Base-by-base conservation (phyloP, 129 eudicot genomes). In the Daucus carota region DNA sequence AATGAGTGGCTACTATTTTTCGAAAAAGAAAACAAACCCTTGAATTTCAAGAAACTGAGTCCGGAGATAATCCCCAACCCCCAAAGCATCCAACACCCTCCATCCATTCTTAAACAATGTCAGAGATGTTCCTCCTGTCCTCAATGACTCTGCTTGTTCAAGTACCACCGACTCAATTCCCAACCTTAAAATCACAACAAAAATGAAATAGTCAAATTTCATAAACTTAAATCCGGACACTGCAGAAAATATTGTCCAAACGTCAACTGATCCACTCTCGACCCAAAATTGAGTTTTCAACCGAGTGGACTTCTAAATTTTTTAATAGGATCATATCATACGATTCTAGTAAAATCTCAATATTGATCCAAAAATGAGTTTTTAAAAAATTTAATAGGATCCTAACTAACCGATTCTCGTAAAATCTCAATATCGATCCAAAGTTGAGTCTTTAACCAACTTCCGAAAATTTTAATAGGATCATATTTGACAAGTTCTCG, bases 71-170 rank as follows among this genome's bases (percentile, higher is more conserved):
- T 79, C 74, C 36, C 87, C 98, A 82, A 94, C 97, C 46, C 97
- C 98, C 81, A 91, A 76, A 2, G 86, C 89, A 86, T 94, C 98
- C 81, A 94, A 70, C 0, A 86, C 93, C 75, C 85, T 89, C 98
- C 98, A 94, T 29, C 97, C 98, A 82, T 94, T 94, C 83, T 94
- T 94, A 79, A 86, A 94, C 36, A 94, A 86, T 44, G 99, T 91
- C 59, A 94, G 79, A 8, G 99, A 94, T 11, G 92, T 89, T 42
- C 99, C 99, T 9, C 90, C 99, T 0, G 87, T 86, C 36, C 99
- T 77, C 44, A 94, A 84, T 1, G 99, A 84, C 13, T 89, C 94
- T 0, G 87, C 85, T 79, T 91, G 99, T 89, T 94, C 99, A 75
- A 94, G 79, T 76, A 94, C 97, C 79, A 83, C 8, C 3, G 96